Percentiles rank a stretch among this genome's conserved stretches.
Evolutionary conservation across 2,329 filamentous ascomycete genomes (phyloP).

Genomic region (Colletotrichum destructivum): DNA sequence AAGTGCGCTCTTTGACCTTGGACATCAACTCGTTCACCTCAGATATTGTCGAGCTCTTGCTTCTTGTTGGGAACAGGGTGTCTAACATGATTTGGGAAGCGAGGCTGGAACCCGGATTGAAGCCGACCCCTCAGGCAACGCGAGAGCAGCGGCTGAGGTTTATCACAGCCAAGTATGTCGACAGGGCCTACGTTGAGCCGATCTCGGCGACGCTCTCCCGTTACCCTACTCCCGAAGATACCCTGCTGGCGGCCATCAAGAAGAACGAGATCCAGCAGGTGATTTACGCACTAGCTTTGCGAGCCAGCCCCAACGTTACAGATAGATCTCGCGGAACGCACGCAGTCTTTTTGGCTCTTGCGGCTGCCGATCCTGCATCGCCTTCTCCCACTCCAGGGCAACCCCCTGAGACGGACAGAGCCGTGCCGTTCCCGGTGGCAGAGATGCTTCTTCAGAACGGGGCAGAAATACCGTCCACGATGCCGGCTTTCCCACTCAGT

Average conservation of each 20-base stretch:
- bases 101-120: slow-evolving; percentile 79
- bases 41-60: slow-evolving; percentile 94
- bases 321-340: slow-evolving; percentile 92
- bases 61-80: slow-evolving; percentile 92
- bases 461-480: slow-evolving; percentile 82
- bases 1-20: slow-evolving; percentile 93
- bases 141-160: slow-evolving; percentile 94
- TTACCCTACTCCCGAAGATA: slow-evolving; percentile 87
- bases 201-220: slow-evolving; percentile 82
- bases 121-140: slow-evolving; percentile 83
- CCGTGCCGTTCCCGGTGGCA: slow-evolving; percentile 86
- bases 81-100: slow-evolving; percentile 99
- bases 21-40: slow-evolving; percentile 97
- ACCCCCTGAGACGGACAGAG: slow-evolving; percentile 63
- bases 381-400: slow-evolving; percentile 67
- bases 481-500: slow-evolving; percentile 88
- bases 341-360: slow-evolving; percentile 90
- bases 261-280: slow-evolving; percentile 96
- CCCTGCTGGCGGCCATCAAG: slow-evolving; percentile 92
- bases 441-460: slow-evolving; percentile 95
- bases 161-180: slow-evolving; percentile 95
- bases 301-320: slow-evolving; percentile 87
- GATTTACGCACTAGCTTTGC: slow-evolving; percentile 88
- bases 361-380: slow-evolving; percentile 90
- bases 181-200: slow-evolving; percentile 84